Evolutionary conservation across 495 filamentous ascomycete genomes (phyloP).

Genomic region (Geoglossum glabrum): DNA sequence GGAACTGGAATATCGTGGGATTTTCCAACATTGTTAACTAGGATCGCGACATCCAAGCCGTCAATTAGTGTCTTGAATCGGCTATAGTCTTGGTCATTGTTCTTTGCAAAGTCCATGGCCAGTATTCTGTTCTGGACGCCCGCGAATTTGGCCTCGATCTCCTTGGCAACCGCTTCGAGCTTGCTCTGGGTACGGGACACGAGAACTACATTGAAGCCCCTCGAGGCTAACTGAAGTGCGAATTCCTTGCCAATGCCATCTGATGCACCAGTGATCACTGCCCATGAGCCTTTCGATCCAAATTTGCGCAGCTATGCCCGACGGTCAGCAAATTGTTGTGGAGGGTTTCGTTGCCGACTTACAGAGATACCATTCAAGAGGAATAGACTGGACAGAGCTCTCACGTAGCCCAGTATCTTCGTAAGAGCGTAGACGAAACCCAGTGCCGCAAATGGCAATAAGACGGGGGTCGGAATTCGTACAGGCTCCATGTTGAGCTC

Average conservation of each 20-base stretch:
- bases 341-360: background rate
- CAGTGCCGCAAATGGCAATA: background rate
- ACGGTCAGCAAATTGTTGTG: background rate
- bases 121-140: slow-evolving; percentile 51
- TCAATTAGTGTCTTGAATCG: slow-evolving; percentile 43
- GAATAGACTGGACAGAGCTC: slow-evolving; percentile 4
- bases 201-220: slow-evolving; percentile 83
- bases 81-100: slow-evolving; percentile 56
- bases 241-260: slow-evolving; percentile 97
- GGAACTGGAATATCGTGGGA: slow-evolving; percentile 82
- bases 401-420: slow-evolving; percentile 5
- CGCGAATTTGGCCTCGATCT: slow-evolving; percentile 44
- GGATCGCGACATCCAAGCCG: slow-evolving; percentile 60
- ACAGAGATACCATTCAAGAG: slow-evolving; percentile 5
- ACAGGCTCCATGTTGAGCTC: background rate
- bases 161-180: slow-evolving; percentile 51
- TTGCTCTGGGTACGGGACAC: slow-evolving; percentile 88
- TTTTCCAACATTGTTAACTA: slow-evolving; percentile 95
- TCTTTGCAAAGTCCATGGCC: slow-evolving; percentile 77
- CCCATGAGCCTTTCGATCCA: slow-evolving; percentile 84
- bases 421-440: background rate
- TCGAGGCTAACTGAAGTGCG: slow-evolving; percentile 68
- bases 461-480: background rate
- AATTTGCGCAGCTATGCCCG: slow-evolving; percentile 58
- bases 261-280: slow-evolving; percentile 83